Conservation (phyloP, 208 protist genomes). For the Sergeia podlipaevii region DNA sequence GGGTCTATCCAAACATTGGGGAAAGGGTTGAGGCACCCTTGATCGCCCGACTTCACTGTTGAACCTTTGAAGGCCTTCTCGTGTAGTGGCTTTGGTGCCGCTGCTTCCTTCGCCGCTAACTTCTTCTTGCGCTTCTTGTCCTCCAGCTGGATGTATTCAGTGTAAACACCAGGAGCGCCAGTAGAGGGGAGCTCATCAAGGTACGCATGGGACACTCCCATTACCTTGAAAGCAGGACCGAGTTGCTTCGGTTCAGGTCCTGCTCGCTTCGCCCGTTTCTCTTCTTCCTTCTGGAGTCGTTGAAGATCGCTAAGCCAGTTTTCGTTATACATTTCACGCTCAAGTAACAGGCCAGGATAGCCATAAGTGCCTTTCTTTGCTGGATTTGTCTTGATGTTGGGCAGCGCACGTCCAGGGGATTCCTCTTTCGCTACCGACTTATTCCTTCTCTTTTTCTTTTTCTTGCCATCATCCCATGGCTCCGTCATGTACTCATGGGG, state of each 20-base stretch:
- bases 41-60: conserved; percentile 24
- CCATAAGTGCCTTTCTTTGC: conserved; percentile 86
- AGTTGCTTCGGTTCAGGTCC: conserved; percentile 17
- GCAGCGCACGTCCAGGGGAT: conserved; percentile 25
- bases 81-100: conserved; percentile 11
- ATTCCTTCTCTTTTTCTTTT: conserved; percentile 34
- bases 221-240: conserved; percentile 39
- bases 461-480: conserved; percentile 39
- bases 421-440: conserved; percentile 5
- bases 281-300: conserved; percentile 22
- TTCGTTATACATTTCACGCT: conserved; percentile 62
- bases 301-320: conserved; percentile 33
- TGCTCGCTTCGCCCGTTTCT: conserved; percentile 18
- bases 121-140: conserved; percentile 32
- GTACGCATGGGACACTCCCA: conserved; percentile 50
- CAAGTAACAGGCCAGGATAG: conserved; percentile 55
- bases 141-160: conserved; percentile 25
- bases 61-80: conserved; percentile 45
- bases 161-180: conserved; percentile 70
- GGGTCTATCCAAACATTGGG: conserved; percentile 73
- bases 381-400: conserved; percentile 78
- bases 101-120: conserved; percentile 9
- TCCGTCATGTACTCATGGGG: conserved; percentile 78
- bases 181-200: conserved; percentile 75
- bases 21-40: conserved; percentile 65